Base-by-base conservation (phyloP, 495 filamentous ascomycete species). In the Talaromyces thailandensis region DNA sequence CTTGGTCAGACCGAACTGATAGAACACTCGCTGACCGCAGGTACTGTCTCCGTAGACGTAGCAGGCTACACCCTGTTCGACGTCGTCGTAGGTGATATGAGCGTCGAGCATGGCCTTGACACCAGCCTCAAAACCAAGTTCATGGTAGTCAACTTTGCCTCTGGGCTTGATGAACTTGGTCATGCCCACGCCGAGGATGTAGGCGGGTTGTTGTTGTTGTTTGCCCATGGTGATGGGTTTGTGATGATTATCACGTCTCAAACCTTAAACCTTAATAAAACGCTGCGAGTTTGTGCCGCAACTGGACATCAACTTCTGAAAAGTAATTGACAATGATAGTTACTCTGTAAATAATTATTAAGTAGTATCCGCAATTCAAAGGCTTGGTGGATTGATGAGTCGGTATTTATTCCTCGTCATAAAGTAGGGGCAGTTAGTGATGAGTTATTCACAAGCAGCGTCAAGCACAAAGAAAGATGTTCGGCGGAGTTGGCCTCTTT, bases 91-190 rank as follows among this genome's bases (percentile, higher is more conserved):
- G 74, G 85, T 93, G 79, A 98, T 90, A 45, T 94, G 85, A 0
- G 94, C 94, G 72, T 98, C 94, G 3, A 96, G 84, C 82, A 98
- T 86, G 56, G 94, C 94, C 73, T 98, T 98, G 70, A 96, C 82
- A 63, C 92, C 93, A 4, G 94, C 93, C 77, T 97, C 93, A 73
- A 92, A 96, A 60, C 94, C 94, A 6, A 97, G 84, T 71, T 96
- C 75, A 71, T 77, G 70, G 63, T 77, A 76, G 63, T 79, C 75
- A 61, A 81, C 89, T 75, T 94, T 93, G 69, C 92, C 92, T 24
- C 93, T 84, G 3, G 94, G 94, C 80, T 98, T 98, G 82, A 96
- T 91, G 83, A 98, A 98, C 75, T 95, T 95, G 77, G 94, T 98
- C 87, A 98, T 93, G 74, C 93, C 93, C 66, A 98, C 93, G 76